These are phyloP conservation scores for Artemisia tridentata DNA, from an alignment of 129 eudicot species.

Conservation along the genomic window DNA sequence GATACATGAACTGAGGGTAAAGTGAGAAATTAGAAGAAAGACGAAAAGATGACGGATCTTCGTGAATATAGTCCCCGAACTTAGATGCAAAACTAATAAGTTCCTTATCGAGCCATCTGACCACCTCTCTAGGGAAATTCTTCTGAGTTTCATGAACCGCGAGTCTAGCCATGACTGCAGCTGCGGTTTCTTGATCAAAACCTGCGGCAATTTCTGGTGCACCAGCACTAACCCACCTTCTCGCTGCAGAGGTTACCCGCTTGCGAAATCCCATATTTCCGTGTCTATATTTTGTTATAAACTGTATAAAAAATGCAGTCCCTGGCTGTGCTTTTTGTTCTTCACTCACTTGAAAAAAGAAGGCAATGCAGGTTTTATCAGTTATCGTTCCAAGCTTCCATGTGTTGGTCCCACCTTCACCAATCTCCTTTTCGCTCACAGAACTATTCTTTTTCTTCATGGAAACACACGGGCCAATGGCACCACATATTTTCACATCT, in stretches of 20 bases:
- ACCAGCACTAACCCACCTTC: constrained; percentile 78
- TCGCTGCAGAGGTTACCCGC: constrained; percentile 82
- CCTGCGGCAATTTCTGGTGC: constrained; percentile 85
- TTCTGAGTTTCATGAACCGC: constrained; percentile 63
- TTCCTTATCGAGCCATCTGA: constrained; percentile 74
- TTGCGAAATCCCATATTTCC: constrained; percentile 72
- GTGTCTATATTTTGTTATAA: constrained; percentile 72
- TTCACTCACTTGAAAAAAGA: constrained; percentile 71
- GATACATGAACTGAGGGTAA: constrained; percentile 91
- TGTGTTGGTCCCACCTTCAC: constrained; percentile 77
- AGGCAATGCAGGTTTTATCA: constrained; percentile 76
- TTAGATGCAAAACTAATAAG: constrained; percentile 72
- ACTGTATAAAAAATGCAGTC: constrained; percentile 84
- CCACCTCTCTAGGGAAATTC: constrained; percentile 55
- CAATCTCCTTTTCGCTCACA: constrained; percentile 69
- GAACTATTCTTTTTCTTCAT: constrained; percentile 49
- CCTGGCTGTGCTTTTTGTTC: constrained; percentile 63
- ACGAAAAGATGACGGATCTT: constrained; percentile 89
- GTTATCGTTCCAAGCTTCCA: constrained; percentile 84
- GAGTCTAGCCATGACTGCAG: constrained; percentile 81
- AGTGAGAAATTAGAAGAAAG: constrained; percentile 81
- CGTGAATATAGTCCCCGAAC: constrained; percentile 84
- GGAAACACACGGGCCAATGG: constrained; percentile 89
- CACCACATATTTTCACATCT: constrained; percentile 82
- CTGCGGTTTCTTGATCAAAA: constrained; percentile 95